Base-by-base conservation (phyloP, 2,329 filamentous ascomycete species). In the Aspergillus spinulosporus region DNA sequence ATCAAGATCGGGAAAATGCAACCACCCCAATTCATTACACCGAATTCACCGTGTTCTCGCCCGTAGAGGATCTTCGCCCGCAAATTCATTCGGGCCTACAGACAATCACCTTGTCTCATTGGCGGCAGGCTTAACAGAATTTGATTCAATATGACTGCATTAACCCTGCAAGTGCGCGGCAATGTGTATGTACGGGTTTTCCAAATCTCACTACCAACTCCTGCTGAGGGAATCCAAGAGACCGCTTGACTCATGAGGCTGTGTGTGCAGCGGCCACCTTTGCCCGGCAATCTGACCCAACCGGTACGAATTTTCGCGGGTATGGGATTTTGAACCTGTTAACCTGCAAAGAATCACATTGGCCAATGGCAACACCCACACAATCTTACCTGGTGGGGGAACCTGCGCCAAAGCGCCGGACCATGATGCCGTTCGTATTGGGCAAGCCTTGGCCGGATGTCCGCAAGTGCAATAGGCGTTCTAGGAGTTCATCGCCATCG, bases 21-120 rank as follows among this genome's bases (percentile, higher is more conserved):
- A 39, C 14, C 31, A 14, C 40, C 34, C 49, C 31, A 42, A 44
- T 32, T 44, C 37, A 49, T 52, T 49, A 57, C 54, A 57, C 44
- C 44, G 49, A 52, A 15, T 34, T 21, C 21, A 21, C 21, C 14
- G 5, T 36, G 43, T 51, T 46, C 21, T 29, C 12, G 12, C 46
- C 39, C 21, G 3, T 14, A 21, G 14, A 8, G 31, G 31, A 40
- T 31, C 40, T 12, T 49, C 49, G 43, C 15, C 29, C 37, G 31
- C 46, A 49, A 42, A 32, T 50, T 47, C 46, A 31, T 14, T 12
- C 4, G 34, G 7, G 21, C 21, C 11, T 37, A 8, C 4, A 12
- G 34, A 12, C 7, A 12, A 11, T 37, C 9, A 37, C n/a, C 9
- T 14, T 5, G n/a, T 21, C 3, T 5, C 5, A 21, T 21, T 42